These are phyloP conservation scores for Phytophthora foliorum DNA, from an alignment of 352 stramenopile genomes.

Conservation along the genomic window DNA sequence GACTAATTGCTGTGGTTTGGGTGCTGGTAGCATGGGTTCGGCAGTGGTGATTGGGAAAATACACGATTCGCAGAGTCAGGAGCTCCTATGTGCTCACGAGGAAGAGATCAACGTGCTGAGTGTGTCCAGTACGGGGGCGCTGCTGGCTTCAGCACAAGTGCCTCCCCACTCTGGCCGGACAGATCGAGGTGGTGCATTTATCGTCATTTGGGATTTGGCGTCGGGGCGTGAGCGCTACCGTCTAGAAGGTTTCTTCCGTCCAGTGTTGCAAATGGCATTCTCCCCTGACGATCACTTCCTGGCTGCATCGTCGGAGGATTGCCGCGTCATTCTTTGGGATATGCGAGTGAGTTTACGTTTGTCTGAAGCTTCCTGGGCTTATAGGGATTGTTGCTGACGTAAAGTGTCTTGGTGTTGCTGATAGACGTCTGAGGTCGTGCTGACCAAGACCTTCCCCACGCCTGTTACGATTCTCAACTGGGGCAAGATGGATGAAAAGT, in stretches of 20 bases:
- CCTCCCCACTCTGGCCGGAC: constrained; percentile 43
- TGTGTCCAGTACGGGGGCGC: constrained; percentile 44
- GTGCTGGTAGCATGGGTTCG: constrained; percentile 55
- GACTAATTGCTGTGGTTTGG: neutral
- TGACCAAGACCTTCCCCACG: constrained; percentile 72
- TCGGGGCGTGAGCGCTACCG: constrained; percentile 56
- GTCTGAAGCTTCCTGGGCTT: neutral
- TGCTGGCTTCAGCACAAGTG: constrained; percentile 63
- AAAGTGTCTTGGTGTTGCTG: constrained; percentile 1
- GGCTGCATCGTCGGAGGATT: constrained; percentile 71
- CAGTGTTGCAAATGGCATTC: constrained; percentile 76
- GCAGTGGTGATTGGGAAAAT: constrained; percentile 64
- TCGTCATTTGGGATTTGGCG: constrained; percentile 31
- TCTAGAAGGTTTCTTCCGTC: constrained; percentile 66
- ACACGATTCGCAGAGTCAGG: constrained; percentile 59
- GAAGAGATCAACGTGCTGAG: constrained; percentile 65
- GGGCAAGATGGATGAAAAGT: constrained; percentile 75
- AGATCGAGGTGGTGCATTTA: constrained; percentile 30
- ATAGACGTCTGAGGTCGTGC: constrained; percentile 77
- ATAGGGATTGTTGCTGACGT: neutral
- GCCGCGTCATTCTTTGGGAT: constrained; percentile 79
- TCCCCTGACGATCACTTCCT: constrained; percentile 86
- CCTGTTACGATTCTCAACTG: constrained; percentile 79
- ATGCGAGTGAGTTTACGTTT: constrained; percentile 53
- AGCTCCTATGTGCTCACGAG: constrained; percentile 62